A percentile compares a stretch with the other conserved stretches of the same genome.
Evolutionary conservation across 345 rosid genomes (phyloP).

Genomic region (Linum trigynum): DNA sequence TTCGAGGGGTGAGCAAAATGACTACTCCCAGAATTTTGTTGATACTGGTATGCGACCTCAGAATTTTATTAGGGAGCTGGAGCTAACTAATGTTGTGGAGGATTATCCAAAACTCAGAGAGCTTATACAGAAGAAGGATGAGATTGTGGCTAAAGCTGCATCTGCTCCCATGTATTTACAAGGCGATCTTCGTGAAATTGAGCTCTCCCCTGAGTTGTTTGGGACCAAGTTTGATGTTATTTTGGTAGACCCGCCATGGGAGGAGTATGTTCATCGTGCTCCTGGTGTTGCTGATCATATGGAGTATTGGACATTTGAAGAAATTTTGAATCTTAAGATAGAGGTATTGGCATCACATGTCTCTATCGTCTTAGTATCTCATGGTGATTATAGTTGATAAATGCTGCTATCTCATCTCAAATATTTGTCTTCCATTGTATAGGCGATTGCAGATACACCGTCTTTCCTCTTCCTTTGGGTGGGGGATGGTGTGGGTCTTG

Average conservation of each 20-base stretch:
- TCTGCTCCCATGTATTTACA: constrained; percentile 90
- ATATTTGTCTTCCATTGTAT: constrained; percentile 5
- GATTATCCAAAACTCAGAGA: constrained; percentile 98
- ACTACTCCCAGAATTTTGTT: constrained; percentile 97
- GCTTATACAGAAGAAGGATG: constrained; percentile 99
- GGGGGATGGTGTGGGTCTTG: constrained; percentile 95
- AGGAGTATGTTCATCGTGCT: constrained; percentile 97
- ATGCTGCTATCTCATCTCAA: neutral
- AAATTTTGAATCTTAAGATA: constrained; percentile 82
- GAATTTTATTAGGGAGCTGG: constrained; percentile 91
- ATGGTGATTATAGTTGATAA: neutral
- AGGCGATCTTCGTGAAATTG: constrained; percentile 72
- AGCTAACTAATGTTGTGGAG: constrained; percentile 93
- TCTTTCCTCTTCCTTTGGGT: constrained; percentile 99
- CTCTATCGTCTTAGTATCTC: neutral
- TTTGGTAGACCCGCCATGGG: constrained; percentile 99
- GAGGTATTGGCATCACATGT: constrained; percentile 42
- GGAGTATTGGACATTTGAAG: constrained; percentile 98
- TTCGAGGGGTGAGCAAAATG: constrained; percentile 98
- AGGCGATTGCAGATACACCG: constrained; percentile 98
- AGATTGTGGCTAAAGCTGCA: constrained; percentile 82
- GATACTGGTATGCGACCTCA: constrained; percentile 99
- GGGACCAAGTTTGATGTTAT: constrained; percentile 98
- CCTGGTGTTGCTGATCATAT: constrained; percentile 95
- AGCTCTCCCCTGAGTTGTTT: constrained; percentile 82